A percentile compares a stretch with the other conserved stretches of the same genome.
phyloP scores from a whole-genome alignment of 805 yeast genomes.

The Lipomyces orientalis region DNA sequence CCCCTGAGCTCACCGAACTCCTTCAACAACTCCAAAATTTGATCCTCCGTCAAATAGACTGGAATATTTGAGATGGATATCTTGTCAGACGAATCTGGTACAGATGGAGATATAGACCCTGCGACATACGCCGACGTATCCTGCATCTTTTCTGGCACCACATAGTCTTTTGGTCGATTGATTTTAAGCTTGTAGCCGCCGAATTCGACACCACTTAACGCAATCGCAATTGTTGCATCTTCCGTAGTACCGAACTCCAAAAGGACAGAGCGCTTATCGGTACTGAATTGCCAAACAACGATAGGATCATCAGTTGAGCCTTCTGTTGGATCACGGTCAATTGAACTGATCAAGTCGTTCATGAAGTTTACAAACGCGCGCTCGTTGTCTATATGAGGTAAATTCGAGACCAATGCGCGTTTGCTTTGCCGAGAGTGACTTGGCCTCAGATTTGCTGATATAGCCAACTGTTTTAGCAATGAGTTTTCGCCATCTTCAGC shows the following conservation, averaged over 20 bases:
- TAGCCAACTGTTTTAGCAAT: conserved; percentile 25
- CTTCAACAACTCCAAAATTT: conserved; percentile 51
- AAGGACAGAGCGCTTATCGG: conserved; percentile 46
- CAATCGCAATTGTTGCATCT: conserved; percentile 61
- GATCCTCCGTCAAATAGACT: conserved; percentile 50
- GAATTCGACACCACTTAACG: conserved; percentile 49
- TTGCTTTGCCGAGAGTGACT: conserved; percentile 37
- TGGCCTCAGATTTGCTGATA: conserved; percentile 30
- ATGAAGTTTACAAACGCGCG: conserved; percentile 24
- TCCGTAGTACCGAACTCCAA: conserved; percentile 58
- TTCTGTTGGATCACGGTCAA: conserved; percentile 21
- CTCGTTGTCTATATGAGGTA: conserved; percentile 30
- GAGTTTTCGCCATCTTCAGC: conserved; percentile 15
- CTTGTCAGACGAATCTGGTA: conserved; percentile 55
- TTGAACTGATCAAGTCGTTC: conserved; percentile 31
- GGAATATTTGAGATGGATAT: conserved; percentile 56
- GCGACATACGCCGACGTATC: conserved; percentile 22
- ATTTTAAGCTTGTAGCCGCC: conserved; percentile 44
- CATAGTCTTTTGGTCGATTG: conserved; percentile 56
- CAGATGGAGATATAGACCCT: conserved; percentile 36
- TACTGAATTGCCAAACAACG: conserved; percentile 28
- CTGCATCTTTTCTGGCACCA: conserved; percentile 43
- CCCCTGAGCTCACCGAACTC: conserved; percentile 51
- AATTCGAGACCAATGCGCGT: conserved; percentile 31
- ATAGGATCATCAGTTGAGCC: conserved; percentile 17